These are phyloP conservation scores for Pestalotiopsis sp. DNA, from an alignment of 2,329 filamentous ascomycete species.

Conservation along the genomic window DNA sequence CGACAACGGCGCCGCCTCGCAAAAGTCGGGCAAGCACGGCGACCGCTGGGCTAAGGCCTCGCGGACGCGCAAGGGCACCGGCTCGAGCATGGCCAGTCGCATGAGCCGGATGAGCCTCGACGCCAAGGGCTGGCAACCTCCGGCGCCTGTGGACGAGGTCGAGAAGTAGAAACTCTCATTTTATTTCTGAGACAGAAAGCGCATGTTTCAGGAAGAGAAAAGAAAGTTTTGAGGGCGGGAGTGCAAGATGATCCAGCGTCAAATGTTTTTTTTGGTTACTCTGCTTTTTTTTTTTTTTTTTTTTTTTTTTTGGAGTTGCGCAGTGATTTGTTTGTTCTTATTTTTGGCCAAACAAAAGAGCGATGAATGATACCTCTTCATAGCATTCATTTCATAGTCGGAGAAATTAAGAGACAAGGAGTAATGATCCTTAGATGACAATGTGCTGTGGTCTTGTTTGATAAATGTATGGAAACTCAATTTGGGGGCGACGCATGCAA, in stretches of 20 bases:
- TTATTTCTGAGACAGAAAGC: background rate
- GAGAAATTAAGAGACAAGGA: background rate
- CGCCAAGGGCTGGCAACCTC: slow-evolving; percentile 20
- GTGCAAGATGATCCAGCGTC: background rate
- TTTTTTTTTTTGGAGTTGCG: background rate
- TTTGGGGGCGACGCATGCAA: background rate
- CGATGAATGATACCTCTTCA: background rate
- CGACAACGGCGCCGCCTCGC: slow-evolving; percentile 26
- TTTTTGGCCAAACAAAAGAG: background rate
- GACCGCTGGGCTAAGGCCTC: slow-evolving; percentile 52
- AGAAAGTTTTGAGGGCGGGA: background rate
- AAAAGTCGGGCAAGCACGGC: slow-evolving; percentile 30
- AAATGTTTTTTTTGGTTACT: background rate
- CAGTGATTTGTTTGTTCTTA: background rate
- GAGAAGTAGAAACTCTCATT: background rate
- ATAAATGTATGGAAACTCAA: background rate
- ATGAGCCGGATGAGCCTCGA: slow-evolving; percentile 47
- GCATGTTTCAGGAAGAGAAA: background rate
- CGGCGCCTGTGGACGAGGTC: background rate
- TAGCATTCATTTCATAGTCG: background rate
- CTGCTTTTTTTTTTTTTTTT: background rate
- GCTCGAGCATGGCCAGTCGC: slow-evolving; percentile 51
- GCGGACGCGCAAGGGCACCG: slow-evolving; percentile 54
- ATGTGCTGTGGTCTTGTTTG: background rate
- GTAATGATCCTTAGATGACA: background rate